Base-by-base conservation (phyloP, 202 grass and related monocot genomes). In the Bolboschoenoplectus hybrid region DNA sequence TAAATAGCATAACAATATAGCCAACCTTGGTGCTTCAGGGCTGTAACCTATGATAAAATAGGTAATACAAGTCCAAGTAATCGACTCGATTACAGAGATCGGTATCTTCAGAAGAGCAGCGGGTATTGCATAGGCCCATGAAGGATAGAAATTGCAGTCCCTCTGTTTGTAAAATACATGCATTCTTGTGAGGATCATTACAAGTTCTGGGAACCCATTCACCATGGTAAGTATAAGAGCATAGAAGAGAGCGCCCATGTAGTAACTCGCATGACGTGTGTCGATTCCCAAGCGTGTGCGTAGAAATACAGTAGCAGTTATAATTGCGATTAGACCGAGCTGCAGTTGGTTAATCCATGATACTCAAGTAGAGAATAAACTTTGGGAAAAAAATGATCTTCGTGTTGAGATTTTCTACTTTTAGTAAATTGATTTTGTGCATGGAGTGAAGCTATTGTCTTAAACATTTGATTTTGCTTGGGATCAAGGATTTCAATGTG, bases 51-150 rank as follows among this genome's bases (percentile, higher is more conserved):
- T 89, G 12, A 90, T 62, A 81, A 86, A 93, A 47, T 91, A 93
- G 34, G 92, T 93, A 77, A 91, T 80, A 49, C 84, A 80, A 62
- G 88, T 89, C 87, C 89, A 91, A 69, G 83, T 50, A 38, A 93
- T 12, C 0, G 92, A 91, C 73, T 91, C 85, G 67, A 82, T 6
- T 19, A 93, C 7, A 51, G 92, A 93, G 40, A 93, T 17, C 16
- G 92, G 92, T 49, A 93, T 51, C 82, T 93, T 93, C 39, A 93
- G 41, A 3, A 91, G 65, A 9, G 85, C 66, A 26, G 92, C 87
- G 8, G 92, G 89, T 81, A 93, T 91, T 41, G 89, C 61, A 81
- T 91, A 93, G 65, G 92, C 85, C 92, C 92, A 93, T 38, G 92
- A 85, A 63, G 92, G 83, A 87, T 89, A 93, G 57, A 93, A 93